A percentile compares a stretch with the other conserved stretches of the same genome.
phyloP scores from a whole-genome alignment of 2,329 filamentous ascomycete genomes.

The Penicillium sp. region DNA sequence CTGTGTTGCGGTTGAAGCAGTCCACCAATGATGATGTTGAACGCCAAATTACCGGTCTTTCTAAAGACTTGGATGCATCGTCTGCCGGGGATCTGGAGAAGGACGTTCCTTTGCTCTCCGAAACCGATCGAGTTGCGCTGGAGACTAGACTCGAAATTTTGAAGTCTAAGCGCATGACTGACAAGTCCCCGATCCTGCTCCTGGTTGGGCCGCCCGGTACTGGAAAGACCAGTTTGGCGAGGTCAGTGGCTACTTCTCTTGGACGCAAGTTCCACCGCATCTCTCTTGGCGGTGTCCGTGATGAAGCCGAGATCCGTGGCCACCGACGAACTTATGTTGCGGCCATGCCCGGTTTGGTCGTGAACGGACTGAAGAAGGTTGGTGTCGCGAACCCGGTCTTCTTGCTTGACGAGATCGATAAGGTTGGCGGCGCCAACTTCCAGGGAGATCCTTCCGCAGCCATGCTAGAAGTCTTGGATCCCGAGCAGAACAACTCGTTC shows the following conservation, averaged over 20 bases:
- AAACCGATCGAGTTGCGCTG: slow-evolving; percentile 45
- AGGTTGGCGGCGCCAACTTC: slow-evolving; percentile 84
- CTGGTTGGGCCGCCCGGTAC: slow-evolving; percentile 91
- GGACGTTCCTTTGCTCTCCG: slow-evolving; percentile 52
- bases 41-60: slow-evolving; percentile 63
- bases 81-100: slow-evolving; percentile 52
- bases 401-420: slow-evolving; percentile 96
- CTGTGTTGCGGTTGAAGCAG: slow-evolving; percentile 93
- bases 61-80: slow-evolving; percentile 46
- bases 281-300: slow-evolving; percentile 89
- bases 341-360: slow-evolving; percentile 95
- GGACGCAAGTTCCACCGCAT: slow-evolving; percentile 96
- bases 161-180: slow-evolving; percentile 78
- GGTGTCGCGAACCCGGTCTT: slow-evolving; percentile 95
- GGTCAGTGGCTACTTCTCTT: slow-evolving; percentile 86
- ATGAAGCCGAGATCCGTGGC: slow-evolving; percentile 94
- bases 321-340: slow-evolving; percentile 95
- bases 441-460: slow-evolving; percentile 95
- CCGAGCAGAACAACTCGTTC: slow-evolving; percentile 94
- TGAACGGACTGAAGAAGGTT: slow-evolving; percentile 91
- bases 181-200: slow-evolving; percentile 94
- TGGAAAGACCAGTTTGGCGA: slow-evolving; percentile 92
- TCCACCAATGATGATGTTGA: slow-evolving; percentile 81
- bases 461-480: slow-evolving; percentile 96
- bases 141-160: slow-evolving; percentile 71